These are phyloP conservation scores for Cerioporus squamosus DNA, from an alignment of 1,284 basidiomycete species.

Conservation along the genomic window DNA sequence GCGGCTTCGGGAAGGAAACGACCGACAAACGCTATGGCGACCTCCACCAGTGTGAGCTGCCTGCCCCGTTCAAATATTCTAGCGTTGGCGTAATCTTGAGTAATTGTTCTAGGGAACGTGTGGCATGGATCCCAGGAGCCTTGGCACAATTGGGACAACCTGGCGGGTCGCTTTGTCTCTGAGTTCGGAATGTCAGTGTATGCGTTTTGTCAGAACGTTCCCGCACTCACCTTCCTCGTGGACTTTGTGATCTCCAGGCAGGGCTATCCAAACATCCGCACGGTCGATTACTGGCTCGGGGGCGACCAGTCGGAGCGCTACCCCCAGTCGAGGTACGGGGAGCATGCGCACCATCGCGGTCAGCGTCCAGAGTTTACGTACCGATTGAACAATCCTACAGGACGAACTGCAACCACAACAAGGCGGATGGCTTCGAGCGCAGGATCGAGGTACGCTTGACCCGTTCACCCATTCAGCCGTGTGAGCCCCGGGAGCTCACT, in stretches of 20 bases:
- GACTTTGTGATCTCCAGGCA: slow-evolving; percentile 52
- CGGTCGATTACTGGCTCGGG: slow-evolving; percentile 83
- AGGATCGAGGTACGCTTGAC: slow-evolving; percentile 67
- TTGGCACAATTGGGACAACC: slow-evolving; percentile 89
- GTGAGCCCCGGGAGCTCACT: slow-evolving; percentile 7
- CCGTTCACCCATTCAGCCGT: neutral
- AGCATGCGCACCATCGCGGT: neutral
- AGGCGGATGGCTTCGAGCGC: slow-evolving; percentile 86
- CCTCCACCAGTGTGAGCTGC: slow-evolving; percentile 78
- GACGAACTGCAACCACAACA: slow-evolving; percentile 83
- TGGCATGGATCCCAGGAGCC: slow-evolving; percentile 90
- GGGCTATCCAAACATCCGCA: slow-evolving; percentile 83
- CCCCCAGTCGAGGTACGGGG: slow-evolving; percentile 79
- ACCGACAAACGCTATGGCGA: slow-evolving; percentile 82
- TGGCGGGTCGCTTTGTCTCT: slow-evolving; percentile 88
- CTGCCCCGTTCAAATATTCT: neutral
- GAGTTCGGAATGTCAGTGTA: slow-evolving; percentile 80
- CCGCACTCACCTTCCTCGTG: slow-evolving; percentile 2
- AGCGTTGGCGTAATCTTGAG: neutral
- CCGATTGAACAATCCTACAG: slow-evolving; percentile 38
- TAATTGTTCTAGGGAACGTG: slow-evolving; percentile 70
- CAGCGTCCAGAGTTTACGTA: slow-evolving; percentile 15
- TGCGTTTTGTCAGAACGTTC: neutral
- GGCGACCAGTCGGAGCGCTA: slow-evolving; percentile 72
- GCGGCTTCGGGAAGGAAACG: slow-evolving; percentile 74